phyloP scores from a whole-genome alignment of 352 stramenopile genomes.

The Saprolegnia diclina region DNA sequence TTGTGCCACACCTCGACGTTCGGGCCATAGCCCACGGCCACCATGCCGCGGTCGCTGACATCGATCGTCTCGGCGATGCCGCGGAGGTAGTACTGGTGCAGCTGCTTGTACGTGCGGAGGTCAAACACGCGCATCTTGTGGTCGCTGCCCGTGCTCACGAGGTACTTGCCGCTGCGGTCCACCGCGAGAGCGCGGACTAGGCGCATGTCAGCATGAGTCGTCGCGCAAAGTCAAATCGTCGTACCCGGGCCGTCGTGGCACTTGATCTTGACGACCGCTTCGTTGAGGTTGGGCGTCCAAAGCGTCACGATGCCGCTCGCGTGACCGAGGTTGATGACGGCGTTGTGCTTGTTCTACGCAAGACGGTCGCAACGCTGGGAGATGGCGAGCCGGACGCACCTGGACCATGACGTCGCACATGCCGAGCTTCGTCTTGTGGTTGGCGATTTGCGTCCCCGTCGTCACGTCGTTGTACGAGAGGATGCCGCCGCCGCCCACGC shows the following conservation, averaged over 20 bases:
- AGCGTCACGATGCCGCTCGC: slow-evolving; percentile 97
- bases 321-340: slow-evolving; percentile 95
- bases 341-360: slow-evolving; percentile 94
- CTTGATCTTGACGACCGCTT: slow-evolving; percentile 96
- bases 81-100: slow-evolving; percentile 80
- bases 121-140: slow-evolving; percentile 96
- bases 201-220: not conserved
- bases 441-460: slow-evolving; percentile 88
- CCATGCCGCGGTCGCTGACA: slow-evolving; percentile 62
- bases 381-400: not conserved
- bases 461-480: slow-evolving; percentile 97
- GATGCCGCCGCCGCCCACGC: slow-evolving; percentile 83
- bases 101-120: slow-evolving; percentile 75
- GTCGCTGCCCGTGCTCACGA: slow-evolving; percentile 93
- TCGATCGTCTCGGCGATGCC: slow-evolving; percentile 77
- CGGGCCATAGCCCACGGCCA: slow-evolving; percentile 91
- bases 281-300: slow-evolving; percentile 93
- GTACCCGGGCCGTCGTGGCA: slow-evolving; percentile 93
- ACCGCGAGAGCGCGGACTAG: slow-evolving; percentile 73
- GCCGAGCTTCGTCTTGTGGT: slow-evolving; percentile 91
- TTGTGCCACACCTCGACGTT: slow-evolving; percentile 95
- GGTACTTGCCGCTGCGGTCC: slow-evolving; percentile 84
- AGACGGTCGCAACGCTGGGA: not conserved
- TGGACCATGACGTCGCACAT: slow-evolving; percentile 83
- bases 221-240: no score